A percentile compares a stretch with the other conserved stretches of the same genome.
Evolutionary conservation across 257 asterid species (phyloP).

Genomic region (Scutellaria galericulata): DNA sequence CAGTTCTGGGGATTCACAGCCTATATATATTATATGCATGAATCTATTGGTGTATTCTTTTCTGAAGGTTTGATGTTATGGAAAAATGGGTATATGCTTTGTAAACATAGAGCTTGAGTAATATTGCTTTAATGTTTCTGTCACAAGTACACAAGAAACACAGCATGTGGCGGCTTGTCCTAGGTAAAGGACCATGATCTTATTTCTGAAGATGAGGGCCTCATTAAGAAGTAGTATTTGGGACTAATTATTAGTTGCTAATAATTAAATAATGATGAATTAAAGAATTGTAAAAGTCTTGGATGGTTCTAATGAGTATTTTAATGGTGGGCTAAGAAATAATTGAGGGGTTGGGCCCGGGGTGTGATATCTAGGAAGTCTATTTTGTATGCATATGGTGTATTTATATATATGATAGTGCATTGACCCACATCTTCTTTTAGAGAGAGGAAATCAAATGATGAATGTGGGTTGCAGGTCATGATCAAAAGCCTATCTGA

Average conservation of each 20-base stretch:
- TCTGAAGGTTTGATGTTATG: not conserved
- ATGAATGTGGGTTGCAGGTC: slow-evolving; percentile 61
- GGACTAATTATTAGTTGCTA: not conserved
- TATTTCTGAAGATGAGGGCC: slow-evolving; percentile 1
- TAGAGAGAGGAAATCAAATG: slow-evolving; percentile 37
- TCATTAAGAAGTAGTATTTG: not conserved
- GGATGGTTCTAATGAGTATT: slow-evolving; percentile 48
- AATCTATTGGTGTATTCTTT: slow-evolving; percentile 25
- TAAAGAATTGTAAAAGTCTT: slow-evolving; percentile 36
- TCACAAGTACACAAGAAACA: slow-evolving; percentile 13
- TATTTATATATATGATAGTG: slow-evolving; percentile 34
- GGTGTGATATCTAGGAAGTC: slow-evolving; percentile 46
- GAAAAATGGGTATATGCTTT: not conserved
- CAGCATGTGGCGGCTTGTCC: slow-evolving; percentile 51
- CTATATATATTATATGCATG: not conserved
- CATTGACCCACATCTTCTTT: slow-evolving; percentile 55
- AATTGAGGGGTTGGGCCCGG: slow-evolving; percentile 46
- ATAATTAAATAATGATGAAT: slow-evolving; percentile 10
- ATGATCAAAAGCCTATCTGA: slow-evolving; percentile 47
- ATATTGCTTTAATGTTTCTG: slow-evolving; percentile 5
- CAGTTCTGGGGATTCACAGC: slow-evolving; percentile 64
- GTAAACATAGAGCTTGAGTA: not conserved
- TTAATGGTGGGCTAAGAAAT: slow-evolving; percentile 49
- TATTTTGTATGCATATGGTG: slow-evolving; percentile 57
- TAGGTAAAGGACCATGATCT: slow-evolving; percentile 40